Evolutionary conservation across 768 basidiomycete species (phyloP).

Genomic region (Boletus rubroflammeus): DNA sequence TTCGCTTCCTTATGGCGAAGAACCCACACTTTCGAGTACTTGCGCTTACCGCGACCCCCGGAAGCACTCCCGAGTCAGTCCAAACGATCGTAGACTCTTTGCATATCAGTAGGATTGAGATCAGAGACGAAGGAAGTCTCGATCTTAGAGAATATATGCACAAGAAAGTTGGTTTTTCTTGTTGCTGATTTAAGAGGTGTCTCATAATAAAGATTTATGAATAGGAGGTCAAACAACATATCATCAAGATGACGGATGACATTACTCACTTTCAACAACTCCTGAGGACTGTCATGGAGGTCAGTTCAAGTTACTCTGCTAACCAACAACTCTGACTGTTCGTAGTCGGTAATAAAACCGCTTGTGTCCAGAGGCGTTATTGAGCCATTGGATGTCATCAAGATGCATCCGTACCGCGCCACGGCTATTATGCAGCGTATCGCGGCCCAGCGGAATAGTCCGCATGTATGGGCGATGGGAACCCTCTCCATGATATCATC

Average conservation of each 20-base stretch:
- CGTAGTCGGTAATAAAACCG: slow-evolving; percentile 35
- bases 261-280: slow-evolving; percentile 64
- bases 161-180: slow-evolving; percentile 60
- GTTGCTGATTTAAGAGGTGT: background rate
- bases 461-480: slow-evolving; percentile 45
- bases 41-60: slow-evolving; percentile 95
- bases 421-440: slow-evolving; percentile 42
- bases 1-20: slow-evolving; percentile 89
- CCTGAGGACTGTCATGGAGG: slow-evolving; percentile 72
- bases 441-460: slow-evolving; percentile 31
- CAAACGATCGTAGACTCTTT: slow-evolving; percentile 88
- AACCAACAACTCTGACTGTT: slow-evolving; percentile 3
- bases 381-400: slow-evolving; percentile 51
- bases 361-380: slow-evolving; percentile 42
- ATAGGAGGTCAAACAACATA: slow-evolving; percentile 73
- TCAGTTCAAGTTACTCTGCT: slow-evolving; percentile 31
- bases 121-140: slow-evolving; percentile 85
- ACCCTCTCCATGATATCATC: slow-evolving; percentile 49
- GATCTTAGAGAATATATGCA: slow-evolving; percentile 86
- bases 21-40: slow-evolving; percentile 92
- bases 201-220: background rate
- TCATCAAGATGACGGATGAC: slow-evolving; percentile 69
- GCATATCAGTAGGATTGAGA: slow-evolving; percentile 93
- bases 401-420: slow-evolving; percentile 64
- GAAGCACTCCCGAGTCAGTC: slow-evolving; percentile 78